phyloP scores from a whole-genome alignment of 2,329 filamentous ascomycete genomes.

The Trichoderma brevicompactum region DNA sequence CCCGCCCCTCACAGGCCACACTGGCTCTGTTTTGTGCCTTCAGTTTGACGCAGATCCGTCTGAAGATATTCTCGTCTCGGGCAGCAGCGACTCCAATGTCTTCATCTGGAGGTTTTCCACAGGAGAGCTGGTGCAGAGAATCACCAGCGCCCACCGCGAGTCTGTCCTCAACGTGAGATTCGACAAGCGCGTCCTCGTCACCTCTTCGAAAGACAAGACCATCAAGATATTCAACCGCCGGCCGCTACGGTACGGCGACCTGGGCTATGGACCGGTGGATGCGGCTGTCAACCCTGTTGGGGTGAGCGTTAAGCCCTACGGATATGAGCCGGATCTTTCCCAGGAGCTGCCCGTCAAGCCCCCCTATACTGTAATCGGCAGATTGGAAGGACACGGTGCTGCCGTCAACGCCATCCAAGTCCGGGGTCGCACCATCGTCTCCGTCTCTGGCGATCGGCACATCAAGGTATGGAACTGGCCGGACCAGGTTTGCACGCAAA shows the following conservation, averaged over 20 bases:
- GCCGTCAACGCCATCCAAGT: conserved; percentile 98
- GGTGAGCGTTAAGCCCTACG: conserved; percentile 57
- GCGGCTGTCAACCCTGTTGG: conserved; percentile 57
- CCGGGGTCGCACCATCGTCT: conserved; percentile 82
- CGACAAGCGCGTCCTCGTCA: conserved; percentile 87
- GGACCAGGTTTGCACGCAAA: conserved; percentile 74
- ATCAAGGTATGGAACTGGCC: conserved; percentile 96
- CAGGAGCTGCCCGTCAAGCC: conserved; percentile 57
- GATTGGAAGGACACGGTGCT: conserved; percentile 80
- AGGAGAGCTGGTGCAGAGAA: conserved; percentile 76
- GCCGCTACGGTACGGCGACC: conserved; percentile 63
- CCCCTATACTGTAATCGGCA: conserved; percentile 77
- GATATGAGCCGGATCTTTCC: conserved; percentile 54
- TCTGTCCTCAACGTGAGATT: conserved; percentile 94
- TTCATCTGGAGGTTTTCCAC: conserved; percentile 95
- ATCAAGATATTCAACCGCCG: conserved; percentile 95
- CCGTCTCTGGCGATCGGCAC: conserved; percentile 88
- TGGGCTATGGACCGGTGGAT: conserved; percentile 54
- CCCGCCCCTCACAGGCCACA: conserved; percentile 75
- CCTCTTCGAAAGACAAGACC: conserved; percentile 94
- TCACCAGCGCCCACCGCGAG: conserved; percentile 79
- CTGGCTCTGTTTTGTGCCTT: conserved; percentile 86
- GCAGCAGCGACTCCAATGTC: conserved; percentile 88
- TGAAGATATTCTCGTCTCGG: conserved; percentile 92
- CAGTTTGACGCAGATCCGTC: conserved; percentile 89